Evolutionary conservation across 202 grass and related monocot species (phyloP), one percentile per base, ranked within the genome.

Genomic region (Schoenoplectus tabernaemontani): DNA sequence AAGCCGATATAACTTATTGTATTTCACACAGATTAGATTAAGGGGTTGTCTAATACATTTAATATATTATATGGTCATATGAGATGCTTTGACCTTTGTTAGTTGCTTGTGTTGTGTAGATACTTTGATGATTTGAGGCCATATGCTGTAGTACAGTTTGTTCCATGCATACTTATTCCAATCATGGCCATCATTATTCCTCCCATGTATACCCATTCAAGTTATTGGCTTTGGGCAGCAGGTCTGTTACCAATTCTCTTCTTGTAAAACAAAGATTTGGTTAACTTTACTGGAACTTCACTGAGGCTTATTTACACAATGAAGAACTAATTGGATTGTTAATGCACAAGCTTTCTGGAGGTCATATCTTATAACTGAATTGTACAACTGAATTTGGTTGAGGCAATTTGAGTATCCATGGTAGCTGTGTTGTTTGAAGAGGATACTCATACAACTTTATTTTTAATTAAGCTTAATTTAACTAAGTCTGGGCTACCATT

Each of bases 161-260:
- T 93, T 57, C 91, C 94, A 36, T 94, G 94, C 83, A 92, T 97
- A 71, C 63, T 84, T 57, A 86, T 97, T 76, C 94, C 94, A 84
- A 69, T 94, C 68, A 97, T 97, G 91, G 89, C 94, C 71, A 90
- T 94, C 54, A 46, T 97, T 83, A 97, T 97, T 97, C 89, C 94
- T 48, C 91, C 94, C 20, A 97, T 97, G 94, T 97, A 97, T 86
- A 97, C 94, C 11, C 94, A 97, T 86, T 90, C 94, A 69, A 88
- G 82, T 58, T 97, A 94, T 79, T 94, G 91, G 94, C 61, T 97
- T 47, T 94, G 89, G 89, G 91, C 91, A 78, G 91, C 94, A 94
- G 94, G 94, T 97, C 74, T 74, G 70, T 51, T 74, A 74, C 46
- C 17, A 51, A 74, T 33, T 32, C 19, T 54, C 24, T 73, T 73